Percentiles rank a stretch among this genome's conserved stretches.
These are phyloP conservation scores for Tolypocladium cylindrosporum DNA, from an alignment of 2,329 filamentous ascomycete genomes.

Conservation along the genomic window DNA sequence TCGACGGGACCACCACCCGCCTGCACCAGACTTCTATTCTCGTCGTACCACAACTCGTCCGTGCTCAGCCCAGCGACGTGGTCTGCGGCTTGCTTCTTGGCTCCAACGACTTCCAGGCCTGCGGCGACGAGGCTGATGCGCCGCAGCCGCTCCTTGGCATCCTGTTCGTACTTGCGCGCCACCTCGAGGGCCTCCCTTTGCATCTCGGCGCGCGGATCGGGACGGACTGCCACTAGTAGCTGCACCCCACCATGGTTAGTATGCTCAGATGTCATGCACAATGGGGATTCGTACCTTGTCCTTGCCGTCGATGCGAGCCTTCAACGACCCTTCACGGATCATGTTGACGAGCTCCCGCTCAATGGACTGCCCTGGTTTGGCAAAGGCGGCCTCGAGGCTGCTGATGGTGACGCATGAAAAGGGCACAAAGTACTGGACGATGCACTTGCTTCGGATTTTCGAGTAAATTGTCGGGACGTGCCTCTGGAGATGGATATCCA, in stretches of 20 bases:
- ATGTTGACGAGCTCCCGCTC: slow-evolving; percentile 67
- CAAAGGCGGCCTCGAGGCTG: slow-evolving; percentile 70
- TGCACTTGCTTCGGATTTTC: slow-evolving; percentile 78
- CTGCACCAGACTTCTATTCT: slow-evolving; percentile 5
- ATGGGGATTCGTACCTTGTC: slow-evolving; percentile 43
- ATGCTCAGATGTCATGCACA: neutral
- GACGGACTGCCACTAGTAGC: slow-evolving; percentile 63
- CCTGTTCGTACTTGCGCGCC: slow-evolving; percentile 61
- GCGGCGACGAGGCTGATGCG: slow-evolving; percentile 67
- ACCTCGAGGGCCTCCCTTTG: slow-evolving; percentile 60
- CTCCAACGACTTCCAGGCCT: slow-evolving; percentile 54
- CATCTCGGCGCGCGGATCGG: slow-evolving; percentile 56
- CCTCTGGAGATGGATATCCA: slow-evolving; percentile 75
- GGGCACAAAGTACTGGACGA: slow-evolving; percentile 83
- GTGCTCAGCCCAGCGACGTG: slow-evolving; percentile 6
- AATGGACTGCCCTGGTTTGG: slow-evolving; percentile 48
- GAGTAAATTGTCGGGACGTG: slow-evolving; percentile 64
- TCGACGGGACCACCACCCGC: slow-evolving; percentile 1
- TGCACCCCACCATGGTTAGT: slow-evolving; percentile 16
- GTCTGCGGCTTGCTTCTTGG: slow-evolving; percentile 10
- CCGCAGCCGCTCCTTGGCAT: slow-evolving; percentile 66
- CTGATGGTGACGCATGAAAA: slow-evolving; percentile 80
- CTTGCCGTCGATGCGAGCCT: slow-evolving; percentile 77
- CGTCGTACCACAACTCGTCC: slow-evolving; percentile 25
- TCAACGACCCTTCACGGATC: slow-evolving; percentile 62